Percentiles rank a stretch among this genome's conserved stretches.
These are phyloP conservation scores for Cladosporium austrohemisphaericum DNA, from an alignment of 2,329 filamentous ascomycete genomes.

Conservation along the genomic window DNA sequence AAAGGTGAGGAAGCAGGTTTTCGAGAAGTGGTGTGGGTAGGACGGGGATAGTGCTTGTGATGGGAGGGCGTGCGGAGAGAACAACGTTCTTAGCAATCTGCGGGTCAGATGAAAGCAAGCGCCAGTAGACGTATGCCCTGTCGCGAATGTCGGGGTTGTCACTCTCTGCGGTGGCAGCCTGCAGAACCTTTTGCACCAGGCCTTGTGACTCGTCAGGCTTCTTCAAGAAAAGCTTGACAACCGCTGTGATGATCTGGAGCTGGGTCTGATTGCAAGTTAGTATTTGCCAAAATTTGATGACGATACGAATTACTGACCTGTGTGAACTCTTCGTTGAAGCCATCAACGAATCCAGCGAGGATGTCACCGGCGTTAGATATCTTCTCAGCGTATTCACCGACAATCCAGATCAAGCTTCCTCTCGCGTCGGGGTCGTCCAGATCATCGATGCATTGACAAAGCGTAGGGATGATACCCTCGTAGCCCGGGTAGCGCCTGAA, in stretches of 20 bases:
- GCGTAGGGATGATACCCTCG: conserved; percentile 92
- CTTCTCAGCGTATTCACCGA: conserved; percentile 98
- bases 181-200: conserved; percentile 89
- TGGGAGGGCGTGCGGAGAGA: conserved; percentile 89
- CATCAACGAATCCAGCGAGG: conserved; percentile 82
- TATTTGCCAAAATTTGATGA: background rate
- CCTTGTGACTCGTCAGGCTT: conserved; percentile 89
- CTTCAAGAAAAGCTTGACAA: conserved; percentile 96
- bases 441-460: conserved; percentile 96
- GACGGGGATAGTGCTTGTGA: conserved; percentile 88
- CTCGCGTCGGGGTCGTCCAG: conserved; percentile 89
- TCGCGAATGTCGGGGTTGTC: conserved; percentile 98
- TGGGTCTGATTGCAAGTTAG: conserved; percentile 64
- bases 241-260: conserved; percentile 92
- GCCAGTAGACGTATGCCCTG: conserved; percentile 97
- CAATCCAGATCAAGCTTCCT: conserved; percentile 94
- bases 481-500: conserved; percentile 96
- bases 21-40: conserved; percentile 80
- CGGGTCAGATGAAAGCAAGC: conserved; percentile 85
- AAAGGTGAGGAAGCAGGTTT: conserved; percentile 84
- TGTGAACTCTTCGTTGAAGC: conserved; percentile 93
- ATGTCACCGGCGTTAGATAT: conserved; percentile 99
- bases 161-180: conserved; percentile 87
- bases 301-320: conserved; percentile 55
- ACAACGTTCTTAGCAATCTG: conserved; percentile 89